Percentiles rank a stretch among this genome's conserved stretches.
Evolutionary conservation across 331 rosid species (phyloP).

Genomic region (Rhamnella rubrinervis): DNA sequence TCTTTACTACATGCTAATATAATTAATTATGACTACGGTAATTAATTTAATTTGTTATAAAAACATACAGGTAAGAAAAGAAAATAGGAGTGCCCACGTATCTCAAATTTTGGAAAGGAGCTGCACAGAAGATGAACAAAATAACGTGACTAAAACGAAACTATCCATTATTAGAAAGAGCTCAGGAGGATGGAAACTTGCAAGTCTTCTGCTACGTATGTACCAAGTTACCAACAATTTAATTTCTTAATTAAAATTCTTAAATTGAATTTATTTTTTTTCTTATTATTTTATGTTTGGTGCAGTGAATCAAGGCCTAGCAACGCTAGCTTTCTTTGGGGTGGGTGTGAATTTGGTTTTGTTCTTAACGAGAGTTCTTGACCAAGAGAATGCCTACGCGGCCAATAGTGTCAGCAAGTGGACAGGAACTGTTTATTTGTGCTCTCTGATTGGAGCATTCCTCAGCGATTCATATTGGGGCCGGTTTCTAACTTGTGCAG

Average conservation of each 20-base stretch:
- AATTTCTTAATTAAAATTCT: neutral
- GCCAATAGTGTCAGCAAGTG: slow-evolving; percentile 81
- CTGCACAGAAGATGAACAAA: slow-evolving; percentile 14
- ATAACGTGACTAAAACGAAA: neutral
- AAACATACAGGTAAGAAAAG: slow-evolving; percentile 32
- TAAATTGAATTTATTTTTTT: neutral
- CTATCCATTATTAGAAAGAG: slow-evolving; percentile 23
- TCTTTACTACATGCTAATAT: too few species aligned
- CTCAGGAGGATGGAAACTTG: slow-evolving; percentile 58
- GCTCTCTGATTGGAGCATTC: slow-evolving; percentile 70
- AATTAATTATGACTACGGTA: too few species aligned
- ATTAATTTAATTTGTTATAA: too few species aligned
- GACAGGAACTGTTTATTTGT: slow-evolving; percentile 84
- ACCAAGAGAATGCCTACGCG: slow-evolving; percentile 60
- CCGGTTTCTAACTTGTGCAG: slow-evolving; percentile 64
- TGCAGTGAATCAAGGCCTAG: slow-evolving; percentile 75
- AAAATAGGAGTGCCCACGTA: slow-evolving; percentile 19
- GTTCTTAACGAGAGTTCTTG: slow-evolving; percentile 72
- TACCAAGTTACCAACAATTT: neutral
- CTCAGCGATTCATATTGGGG: slow-evolving; percentile 90
- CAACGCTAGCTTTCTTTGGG: slow-evolving; percentile 82
- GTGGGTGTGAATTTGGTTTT: slow-evolving; percentile 81
- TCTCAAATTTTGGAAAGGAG: slow-evolving; percentile 8
- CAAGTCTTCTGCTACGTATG: slow-evolving; percentile 63
- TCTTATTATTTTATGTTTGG: neutral